Percentiles rank a stretch among this genome's conserved stretches.
Evolutionary conservation across 2,329 filamentous ascomycete species (phyloP).

Genomic region (Colletotrichum liriopes): DNA sequence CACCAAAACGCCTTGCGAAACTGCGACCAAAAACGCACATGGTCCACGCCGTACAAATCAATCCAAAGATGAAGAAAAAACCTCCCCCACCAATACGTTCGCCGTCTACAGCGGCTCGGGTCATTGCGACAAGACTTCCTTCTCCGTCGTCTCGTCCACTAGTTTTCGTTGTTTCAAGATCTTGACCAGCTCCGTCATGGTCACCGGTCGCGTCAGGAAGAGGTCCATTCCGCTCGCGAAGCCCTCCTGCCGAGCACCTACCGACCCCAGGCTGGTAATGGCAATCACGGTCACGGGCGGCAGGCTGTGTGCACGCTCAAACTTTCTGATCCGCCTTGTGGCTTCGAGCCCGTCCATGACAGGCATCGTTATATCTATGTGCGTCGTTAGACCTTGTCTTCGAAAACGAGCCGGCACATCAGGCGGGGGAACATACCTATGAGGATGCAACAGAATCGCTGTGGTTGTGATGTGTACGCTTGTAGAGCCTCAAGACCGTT

Average conservation of each 20-base stretch:
- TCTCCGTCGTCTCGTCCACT: conserved; percentile 30
- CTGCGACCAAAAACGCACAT: neutral
- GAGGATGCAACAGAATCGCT: conserved; percentile 42
- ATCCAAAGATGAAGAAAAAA: neutral
- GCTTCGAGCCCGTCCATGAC: conserved; percentile 60
- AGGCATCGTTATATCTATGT: conserved; percentile 62
- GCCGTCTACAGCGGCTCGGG: neutral
- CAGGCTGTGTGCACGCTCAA: conserved; percentile 57
- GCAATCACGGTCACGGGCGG: conserved; percentile 60
- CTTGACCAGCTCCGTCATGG: conserved; percentile 51
- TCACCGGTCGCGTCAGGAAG: conserved; percentile 63
- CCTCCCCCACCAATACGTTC: no score
- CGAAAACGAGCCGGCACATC: no score
- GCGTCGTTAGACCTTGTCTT: neutral
- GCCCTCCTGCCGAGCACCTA: conserved; percentile 60
- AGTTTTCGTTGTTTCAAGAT: conserved; percentile 38
- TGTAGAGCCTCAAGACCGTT: conserved; percentile 62
- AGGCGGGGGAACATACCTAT: conserved; percentile 26
- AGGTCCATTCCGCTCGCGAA: conserved; percentile 62
- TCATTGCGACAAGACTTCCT: conserved; percentile 18
- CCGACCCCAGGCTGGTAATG: conserved; percentile 60
- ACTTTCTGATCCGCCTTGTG: conserved; percentile 57
- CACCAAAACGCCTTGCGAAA: conserved; percentile 35
- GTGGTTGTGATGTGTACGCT: conserved; percentile 29
- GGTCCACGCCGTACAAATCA: neutral